Evolutionary conservation across 768 basidiomycete species (phyloP).

Genomic region (Termitomyces sp.): DNA sequence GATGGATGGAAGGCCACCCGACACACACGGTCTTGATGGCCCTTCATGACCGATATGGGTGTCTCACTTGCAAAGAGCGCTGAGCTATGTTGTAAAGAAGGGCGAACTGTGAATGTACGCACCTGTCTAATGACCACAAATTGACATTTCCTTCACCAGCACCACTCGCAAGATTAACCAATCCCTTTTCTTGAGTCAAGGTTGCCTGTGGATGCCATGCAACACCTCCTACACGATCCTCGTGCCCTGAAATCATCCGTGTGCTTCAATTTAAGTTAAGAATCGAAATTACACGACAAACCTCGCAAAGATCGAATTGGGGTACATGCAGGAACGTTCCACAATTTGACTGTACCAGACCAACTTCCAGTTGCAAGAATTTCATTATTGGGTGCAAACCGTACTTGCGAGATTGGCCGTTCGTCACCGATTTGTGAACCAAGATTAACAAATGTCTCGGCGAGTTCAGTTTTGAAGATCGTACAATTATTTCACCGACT

Average conservation of each 20-base stretch:
- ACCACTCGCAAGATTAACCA: constrained; percentile 86
- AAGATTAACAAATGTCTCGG: constrained; percentile 82
- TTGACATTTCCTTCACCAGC: constrained; percentile 85
- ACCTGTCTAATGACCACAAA: constrained; percentile 89
- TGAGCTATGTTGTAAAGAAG: neutral
- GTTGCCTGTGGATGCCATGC: constrained; percentile 98
- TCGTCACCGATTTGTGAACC: constrained; percentile 99
- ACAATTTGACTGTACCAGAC: constrained; percentile 92
- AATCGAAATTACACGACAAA: constrained; percentile 18
- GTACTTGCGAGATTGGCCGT: constrained; percentile 88
- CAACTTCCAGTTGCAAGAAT: constrained; percentile 92
- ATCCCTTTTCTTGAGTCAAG: constrained; percentile 53
- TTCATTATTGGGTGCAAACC: constrained; percentile 90
- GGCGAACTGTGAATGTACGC: constrained; percentile 12
- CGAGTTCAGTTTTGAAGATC: neutral
- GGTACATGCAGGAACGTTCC: constrained; percentile 93
- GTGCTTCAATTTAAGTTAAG: constrained; percentile 3
- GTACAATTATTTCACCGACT: constrained; percentile 13
- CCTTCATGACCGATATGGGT: constrained; percentile 81
- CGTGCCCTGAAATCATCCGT: constrained; percentile 57
- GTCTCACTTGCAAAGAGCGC: constrained; percentile 54
- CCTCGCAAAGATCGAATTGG: constrained; percentile 74
- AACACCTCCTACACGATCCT: constrained; percentile 89
- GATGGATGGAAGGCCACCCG: constrained; percentile 97
- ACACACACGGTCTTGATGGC: constrained; percentile 88